phyloP scores from a whole-genome alignment of 2,329 filamentous ascomycete species.

The Colletotrichum tropicale region DNA sequence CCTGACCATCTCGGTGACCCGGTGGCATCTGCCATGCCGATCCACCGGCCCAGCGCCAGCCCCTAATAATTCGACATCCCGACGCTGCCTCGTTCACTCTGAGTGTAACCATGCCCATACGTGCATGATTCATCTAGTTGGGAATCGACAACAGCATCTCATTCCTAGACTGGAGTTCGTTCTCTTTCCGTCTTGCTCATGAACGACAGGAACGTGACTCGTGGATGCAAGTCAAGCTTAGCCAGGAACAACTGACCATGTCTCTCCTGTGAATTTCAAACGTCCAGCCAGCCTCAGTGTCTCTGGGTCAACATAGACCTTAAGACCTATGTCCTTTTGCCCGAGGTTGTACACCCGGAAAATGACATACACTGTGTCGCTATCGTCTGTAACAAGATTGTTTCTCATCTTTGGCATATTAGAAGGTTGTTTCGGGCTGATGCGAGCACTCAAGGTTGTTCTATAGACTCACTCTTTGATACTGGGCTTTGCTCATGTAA shows the following conservation, averaged over 20 bases:
- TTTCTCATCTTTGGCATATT: constrained; percentile 25
- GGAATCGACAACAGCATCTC: background rate
- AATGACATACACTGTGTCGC: constrained; percentile 39
- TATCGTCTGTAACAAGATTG: constrained; percentile 1
- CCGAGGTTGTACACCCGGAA: constrained; percentile 44
- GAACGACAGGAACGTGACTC: background rate
- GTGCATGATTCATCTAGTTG: background rate
- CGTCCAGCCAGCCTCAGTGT: constrained; percentile 22
- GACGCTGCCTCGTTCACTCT: fast-evolving
- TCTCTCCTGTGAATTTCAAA: constrained; percentile 27
- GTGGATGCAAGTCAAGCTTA: background rate
- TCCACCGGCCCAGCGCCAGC: background rate
- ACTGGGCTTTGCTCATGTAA: constrained; percentile 51
- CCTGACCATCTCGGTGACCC: background rate
- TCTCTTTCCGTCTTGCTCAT: background rate
- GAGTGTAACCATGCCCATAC: fast-evolving
- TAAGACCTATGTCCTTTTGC: constrained; percentile 30
- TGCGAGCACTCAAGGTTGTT: background rate
- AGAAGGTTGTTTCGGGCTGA: background rate
- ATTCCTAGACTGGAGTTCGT: background rate
- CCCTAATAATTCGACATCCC: background rate
- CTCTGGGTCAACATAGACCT: constrained; percentile 43
- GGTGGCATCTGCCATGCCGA: background rate
- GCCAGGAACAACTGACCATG: background rate
- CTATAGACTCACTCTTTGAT: constrained; percentile 35